phyloP scores from a whole-genome alignment of 306 rosid species.

The Lablab purpureus region DNA sequence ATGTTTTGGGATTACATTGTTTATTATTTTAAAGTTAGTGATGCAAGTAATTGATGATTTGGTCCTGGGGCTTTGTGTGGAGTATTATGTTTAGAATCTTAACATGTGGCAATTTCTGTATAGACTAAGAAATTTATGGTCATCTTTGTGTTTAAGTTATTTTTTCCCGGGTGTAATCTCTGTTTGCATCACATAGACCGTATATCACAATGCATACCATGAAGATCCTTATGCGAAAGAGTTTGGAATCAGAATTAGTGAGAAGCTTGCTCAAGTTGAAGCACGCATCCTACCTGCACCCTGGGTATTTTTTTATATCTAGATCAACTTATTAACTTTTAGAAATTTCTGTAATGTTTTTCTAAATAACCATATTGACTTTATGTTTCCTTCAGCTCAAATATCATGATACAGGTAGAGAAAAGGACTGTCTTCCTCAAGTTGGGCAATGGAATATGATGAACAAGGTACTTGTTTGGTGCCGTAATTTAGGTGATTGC shows the following conservation, averaged over 20 bases:
- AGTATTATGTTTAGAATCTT: background rate
- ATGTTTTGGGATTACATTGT: background rate
- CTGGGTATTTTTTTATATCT: constrained; percentile 60
- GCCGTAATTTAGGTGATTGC: background rate
- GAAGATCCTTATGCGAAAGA: constrained; percentile 89
- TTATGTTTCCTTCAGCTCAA: constrained; percentile 67
- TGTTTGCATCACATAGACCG: constrained; percentile 63
- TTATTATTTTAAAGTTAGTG: background rate
- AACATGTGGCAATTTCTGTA: background rate
- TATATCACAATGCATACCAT: constrained; percentile 83
- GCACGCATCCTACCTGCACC: constrained; percentile 98
- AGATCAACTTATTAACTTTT: background rate
- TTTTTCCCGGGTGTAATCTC: background rate
- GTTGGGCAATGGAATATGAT: constrained; percentile 99
- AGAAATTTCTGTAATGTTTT: background rate
- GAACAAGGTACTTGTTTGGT: constrained; percentile 73
- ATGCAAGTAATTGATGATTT: background rate
- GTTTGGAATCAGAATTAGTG: constrained; percentile 91
- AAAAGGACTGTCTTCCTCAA: constrained; percentile 90
- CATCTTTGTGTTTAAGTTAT: background rate
- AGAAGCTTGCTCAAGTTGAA: constrained; percentile 92
- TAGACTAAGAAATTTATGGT: background rate
- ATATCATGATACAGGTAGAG: constrained; percentile 96
- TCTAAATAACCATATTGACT: background rate
- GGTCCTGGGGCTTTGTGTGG: background rate